Evolutionary conservation across 75 land plant genomes (phyloP).

Genomic region (Selaginella tamariscina): DNA sequence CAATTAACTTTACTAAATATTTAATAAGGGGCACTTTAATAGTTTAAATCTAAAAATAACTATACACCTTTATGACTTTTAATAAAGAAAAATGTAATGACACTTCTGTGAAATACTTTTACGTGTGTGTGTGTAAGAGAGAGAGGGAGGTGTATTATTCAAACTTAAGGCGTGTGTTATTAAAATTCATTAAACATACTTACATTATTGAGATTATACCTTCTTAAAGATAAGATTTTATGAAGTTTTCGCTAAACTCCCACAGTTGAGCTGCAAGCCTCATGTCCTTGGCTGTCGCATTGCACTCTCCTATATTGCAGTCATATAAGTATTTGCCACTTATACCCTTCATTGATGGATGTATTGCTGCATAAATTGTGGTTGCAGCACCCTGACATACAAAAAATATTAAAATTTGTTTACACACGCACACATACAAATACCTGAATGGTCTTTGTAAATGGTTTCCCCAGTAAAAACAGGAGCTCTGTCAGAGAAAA

Average conservation of each 20-base stretch:
- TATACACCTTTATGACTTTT: no score
- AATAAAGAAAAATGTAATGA: no score
- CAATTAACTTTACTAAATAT: no score
- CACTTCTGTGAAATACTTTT: no score
- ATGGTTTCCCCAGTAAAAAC: neutral
- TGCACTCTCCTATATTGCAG: neutral
- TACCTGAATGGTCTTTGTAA: neutral
- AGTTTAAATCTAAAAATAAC: no score
- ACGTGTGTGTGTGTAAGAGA: no score
- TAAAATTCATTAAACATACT: no score
- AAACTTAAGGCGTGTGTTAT: no score
- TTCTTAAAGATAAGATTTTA: neutral
- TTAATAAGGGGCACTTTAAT: no score
- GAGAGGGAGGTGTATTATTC: no score
- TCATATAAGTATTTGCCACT: neutral
- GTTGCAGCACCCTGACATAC: conserved; percentile 6
- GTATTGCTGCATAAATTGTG: conserved; percentile 2
- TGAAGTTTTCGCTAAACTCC: conserved; percentile 2
- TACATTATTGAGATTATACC: no score
- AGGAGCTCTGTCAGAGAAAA: neutral
- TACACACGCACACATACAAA: neutral
- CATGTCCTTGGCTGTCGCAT: neutral
- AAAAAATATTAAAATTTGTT: neutral
- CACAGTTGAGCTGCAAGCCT: neutral
- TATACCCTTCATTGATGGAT: neutral